These are phyloP conservation scores for Calonectria henricotiae DNA, from an alignment of 2,329 filamentous ascomycete genomes.

Conservation along the genomic window DNA sequence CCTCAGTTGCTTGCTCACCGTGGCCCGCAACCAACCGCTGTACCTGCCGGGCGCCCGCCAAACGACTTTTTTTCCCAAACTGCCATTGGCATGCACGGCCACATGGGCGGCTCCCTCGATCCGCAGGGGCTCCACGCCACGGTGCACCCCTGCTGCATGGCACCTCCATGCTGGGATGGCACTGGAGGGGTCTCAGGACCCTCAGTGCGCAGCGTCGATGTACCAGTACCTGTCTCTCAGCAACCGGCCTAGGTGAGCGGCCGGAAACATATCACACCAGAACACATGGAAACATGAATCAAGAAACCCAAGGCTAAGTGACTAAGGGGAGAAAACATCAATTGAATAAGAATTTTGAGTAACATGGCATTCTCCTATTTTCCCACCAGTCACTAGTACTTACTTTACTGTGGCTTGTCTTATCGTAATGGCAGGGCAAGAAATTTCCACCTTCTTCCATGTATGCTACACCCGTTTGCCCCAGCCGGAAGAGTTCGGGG, in stretches of 20 bases:
- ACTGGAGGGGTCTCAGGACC: slow-evolving; percentile 33
- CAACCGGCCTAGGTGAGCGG: background rate
- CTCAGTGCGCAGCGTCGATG: slow-evolving; percentile 30
- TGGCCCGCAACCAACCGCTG: slow-evolving; percentile 25
- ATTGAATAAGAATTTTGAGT: too few relatives aligned
- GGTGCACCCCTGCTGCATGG: slow-evolving; percentile 45
- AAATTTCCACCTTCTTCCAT: background rate
- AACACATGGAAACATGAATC: background rate
- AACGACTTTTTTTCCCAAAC: slow-evolving; percentile 44
- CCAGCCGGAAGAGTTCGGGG: slow-evolving; percentile 52
- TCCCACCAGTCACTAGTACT: too few relatives aligned
- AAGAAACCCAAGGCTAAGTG: background rate
- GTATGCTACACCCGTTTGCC: slow-evolving; percentile 6
- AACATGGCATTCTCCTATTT: too few relatives aligned
- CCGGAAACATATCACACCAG: background rate
- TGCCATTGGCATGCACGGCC: slow-evolving; percentile 51
- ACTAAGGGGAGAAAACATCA: too few relatives aligned
- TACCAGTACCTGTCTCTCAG: slow-evolving; percentile 46
- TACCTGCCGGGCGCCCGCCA: slow-evolving; percentile 40
- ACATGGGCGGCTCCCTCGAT: slow-evolving; percentile 53
- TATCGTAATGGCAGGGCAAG: background rate
- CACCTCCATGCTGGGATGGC: slow-evolving; percentile 36
- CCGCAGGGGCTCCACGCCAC: slow-evolving; percentile 50
- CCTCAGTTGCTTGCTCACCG: slow-evolving; percentile 25
- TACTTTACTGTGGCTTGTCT: background rate